These are phyloP conservation scores for Petrea volubilis DNA, from an alignment of 257 asterid genomes.

Conservation along the genomic window DNA sequence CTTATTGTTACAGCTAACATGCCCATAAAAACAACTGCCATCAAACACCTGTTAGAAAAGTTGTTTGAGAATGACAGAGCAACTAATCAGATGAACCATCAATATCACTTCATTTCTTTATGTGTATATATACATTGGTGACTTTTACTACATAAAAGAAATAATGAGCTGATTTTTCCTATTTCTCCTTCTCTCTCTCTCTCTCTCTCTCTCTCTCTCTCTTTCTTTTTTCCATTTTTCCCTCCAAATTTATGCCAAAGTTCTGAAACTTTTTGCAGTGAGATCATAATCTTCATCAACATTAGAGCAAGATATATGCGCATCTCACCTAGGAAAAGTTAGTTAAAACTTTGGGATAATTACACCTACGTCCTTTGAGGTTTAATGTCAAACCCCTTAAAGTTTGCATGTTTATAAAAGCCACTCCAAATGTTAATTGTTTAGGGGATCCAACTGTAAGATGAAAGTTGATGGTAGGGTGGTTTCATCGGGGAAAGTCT, in stretches of 20 bases:
- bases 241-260: background rate
- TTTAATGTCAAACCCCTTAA: no score
- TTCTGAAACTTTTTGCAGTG: background rate
- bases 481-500: no score
- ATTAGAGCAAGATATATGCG: no score
- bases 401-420: no score
- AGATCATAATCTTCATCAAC: no score
- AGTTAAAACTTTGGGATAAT: background rate
- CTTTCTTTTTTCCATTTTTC: no score
- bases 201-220: no score
- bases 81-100: slow-evolving; percentile 13
- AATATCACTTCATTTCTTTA: background rate
- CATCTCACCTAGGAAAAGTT: background rate
- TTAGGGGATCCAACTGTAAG: no score
- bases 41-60: background rate
- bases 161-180: background rate
- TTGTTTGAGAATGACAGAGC: slow-evolving; percentile 3
- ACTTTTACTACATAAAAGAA: background rate
- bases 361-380: no score
- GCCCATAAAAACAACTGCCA: background rate
- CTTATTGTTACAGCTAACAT: background rate
- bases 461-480: no score
- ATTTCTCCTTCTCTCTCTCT: no score
- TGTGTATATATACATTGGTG: background rate
- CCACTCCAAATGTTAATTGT: no score